Evolutionary conservation across 2,329 filamentous ascomycete species (phyloP), one percentile per base, ranked within the genome.

Genomic region (Blumeria graminis): DNA sequence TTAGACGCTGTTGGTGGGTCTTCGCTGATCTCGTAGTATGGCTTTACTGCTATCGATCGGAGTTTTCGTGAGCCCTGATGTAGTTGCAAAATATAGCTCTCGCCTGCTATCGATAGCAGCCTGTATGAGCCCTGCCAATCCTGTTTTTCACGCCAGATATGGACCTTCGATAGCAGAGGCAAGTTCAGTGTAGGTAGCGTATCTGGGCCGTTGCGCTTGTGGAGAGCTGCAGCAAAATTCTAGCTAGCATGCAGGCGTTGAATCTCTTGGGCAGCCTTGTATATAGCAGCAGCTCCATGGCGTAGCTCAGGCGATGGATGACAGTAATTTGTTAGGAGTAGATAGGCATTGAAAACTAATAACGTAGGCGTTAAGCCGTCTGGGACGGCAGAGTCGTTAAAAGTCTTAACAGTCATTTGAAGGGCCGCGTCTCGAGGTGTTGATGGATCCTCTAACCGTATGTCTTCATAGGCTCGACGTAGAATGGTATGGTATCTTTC

Each of bases 101-200:
- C 38, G 9, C 22, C 38, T 10, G 7, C n/a, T 8, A 43, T 43
- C 6, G 35, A 39, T 6, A 55, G 9, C 11, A 55, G 53, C 35
- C 13, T 43, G 16, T 55, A 43, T 45, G 38, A 18, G 10, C 53
- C 53, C 28, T 41, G 11, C 53, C 35, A 55, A 34, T 18, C 16
- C 33, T 57, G 52, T 5, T 56, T 45, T 55, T 58, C 50, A 35
- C 57, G 41, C 52, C 51, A 58, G 18, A 57, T 50, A 3, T 55
- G 7, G 6, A 57, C 56, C 11, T 55, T 9, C 3, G 18, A 51
- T 13, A n/a, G 11, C 18, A 32, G 13, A 3, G 46, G 46, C 11
- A 28, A 33, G 33, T 7, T 11, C 13, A 33, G 11, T 48, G 16
- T 48, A 10, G 43, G 43, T 28, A 51, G 18, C 3, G 11, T 11